Base-by-base conservation (phyloP, 345 rosid genomes). In the Microthlaspi erraticum region DNA sequence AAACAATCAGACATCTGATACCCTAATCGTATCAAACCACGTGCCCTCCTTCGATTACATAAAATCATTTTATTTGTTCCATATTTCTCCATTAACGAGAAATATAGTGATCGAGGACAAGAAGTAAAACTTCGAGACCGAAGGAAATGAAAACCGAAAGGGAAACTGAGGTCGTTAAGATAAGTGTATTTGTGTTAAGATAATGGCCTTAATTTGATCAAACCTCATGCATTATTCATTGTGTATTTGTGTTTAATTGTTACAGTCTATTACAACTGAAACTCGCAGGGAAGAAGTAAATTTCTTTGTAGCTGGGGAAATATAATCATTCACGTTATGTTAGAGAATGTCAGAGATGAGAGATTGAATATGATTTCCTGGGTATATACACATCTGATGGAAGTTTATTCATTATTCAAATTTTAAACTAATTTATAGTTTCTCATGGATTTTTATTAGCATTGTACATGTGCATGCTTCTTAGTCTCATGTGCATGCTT, bases 1-100 rank as follows among this genome's bases (percentile, higher is more conserved):
- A 61, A 42, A 54, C 60, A 68, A 75, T 68, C 74, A 75, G 62
- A 75, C 70, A 75, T 75, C 64, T 75, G 58, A 75, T 14, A 36
- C 37, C 18, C 72, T 41, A 66, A 58, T 59, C 33, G 66, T 64
- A 68, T 68, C 74, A 62, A 68, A 54, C 74, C 65, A 68, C 79
- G 79, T 75, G 79, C 70, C 52, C n/a, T 31, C 19, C 44, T 51
- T 43, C 29, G 20, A 20, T 38, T 36, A 10, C 33, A 1, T 48
- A 29, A 45, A 2, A 19, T 45, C 54, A 2, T 6, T 13, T 43
- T 42, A 14, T 51, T 44, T 44, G 53, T 54, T 63, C 44, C 16
- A 5, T 51, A 32, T 60, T 60, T 17, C 2, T 70, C 9, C 49
- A 36, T 57, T 7, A 36, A 18, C 10, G 39, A 58, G 49, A 69